Percentiles rank a stretch among this genome's conserved stretches.
phyloP scores from a whole-genome alignment of 176 grass and related monocot genomes.

The Hsuehochloa calcarea region DNA sequence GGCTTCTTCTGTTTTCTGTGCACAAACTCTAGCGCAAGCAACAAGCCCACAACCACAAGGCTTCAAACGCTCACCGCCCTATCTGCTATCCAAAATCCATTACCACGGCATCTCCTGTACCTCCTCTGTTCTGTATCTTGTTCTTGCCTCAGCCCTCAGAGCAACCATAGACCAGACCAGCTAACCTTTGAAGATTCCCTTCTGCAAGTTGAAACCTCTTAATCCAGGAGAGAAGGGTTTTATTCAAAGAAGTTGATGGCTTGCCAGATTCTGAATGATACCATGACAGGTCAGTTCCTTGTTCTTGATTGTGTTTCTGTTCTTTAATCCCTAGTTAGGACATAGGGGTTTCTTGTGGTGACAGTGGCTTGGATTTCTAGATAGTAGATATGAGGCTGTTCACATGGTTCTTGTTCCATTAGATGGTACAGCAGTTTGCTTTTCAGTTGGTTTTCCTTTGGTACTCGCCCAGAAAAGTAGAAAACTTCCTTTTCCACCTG shows the following conservation, averaged over 20 bases:
- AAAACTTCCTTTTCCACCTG: not conserved
- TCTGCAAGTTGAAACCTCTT: not conserved
- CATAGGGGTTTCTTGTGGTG: not conserved
- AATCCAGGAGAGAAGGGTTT: not conserved
- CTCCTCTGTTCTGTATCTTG: not conserved
- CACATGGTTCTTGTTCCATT: slow-evolving; percentile 3
- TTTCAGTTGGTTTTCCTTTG: not conserved
- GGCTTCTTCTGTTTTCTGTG: slow-evolving; percentile 7
- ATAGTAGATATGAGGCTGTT: not conserved
- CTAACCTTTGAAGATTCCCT: slow-evolving; percentile 11
- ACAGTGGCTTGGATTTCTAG: not conserved
- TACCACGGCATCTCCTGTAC: not conserved
- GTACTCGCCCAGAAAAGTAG: not conserved
- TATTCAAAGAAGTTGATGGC: not conserved
- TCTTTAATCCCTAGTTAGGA: not conserved
- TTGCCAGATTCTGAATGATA: not conserved
- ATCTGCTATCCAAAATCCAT: slow-evolving; percentile 1
- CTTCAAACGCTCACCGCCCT: not conserved
- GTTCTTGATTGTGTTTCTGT: not conserved
- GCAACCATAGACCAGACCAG: not conserved
- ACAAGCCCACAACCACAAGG: no score
- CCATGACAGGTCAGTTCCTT: not conserved
- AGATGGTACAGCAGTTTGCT: slow-evolving; percentile 1
- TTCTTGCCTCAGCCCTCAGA: not conserved
- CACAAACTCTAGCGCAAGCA: not conserved